phyloP scores from a whole-genome alignment of 768 basidiomycete genomes.

The Kwoniella sp. region DNA sequence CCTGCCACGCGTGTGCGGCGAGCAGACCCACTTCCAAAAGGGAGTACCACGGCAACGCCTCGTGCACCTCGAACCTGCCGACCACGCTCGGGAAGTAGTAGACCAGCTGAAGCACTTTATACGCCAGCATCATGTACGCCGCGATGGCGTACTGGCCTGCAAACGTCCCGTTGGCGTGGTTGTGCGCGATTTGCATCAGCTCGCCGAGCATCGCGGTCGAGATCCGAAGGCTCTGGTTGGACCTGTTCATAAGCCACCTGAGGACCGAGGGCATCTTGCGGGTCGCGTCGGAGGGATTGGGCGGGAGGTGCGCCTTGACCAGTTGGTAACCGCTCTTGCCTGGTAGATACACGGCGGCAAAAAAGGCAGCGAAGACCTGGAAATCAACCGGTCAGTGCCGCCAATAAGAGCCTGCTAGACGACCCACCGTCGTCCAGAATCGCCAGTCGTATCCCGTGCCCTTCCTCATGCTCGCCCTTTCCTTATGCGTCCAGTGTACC shows the following conservation, averaged over 20 bases:
- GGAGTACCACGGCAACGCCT: not conserved
- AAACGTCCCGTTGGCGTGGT: conserved; percentile 7
- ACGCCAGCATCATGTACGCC: conserved; percentile 4
- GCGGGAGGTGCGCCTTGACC: not conserved
- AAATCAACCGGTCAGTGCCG: not conserved
- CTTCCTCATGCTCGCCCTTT: conserved; percentile 9
- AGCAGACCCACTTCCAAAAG: conserved; percentile 2
- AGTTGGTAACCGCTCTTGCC: not conserved
- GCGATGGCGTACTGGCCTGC: conserved; percentile 17
- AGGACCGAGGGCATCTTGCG: conserved; percentile 1
- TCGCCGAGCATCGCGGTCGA: not conserved
- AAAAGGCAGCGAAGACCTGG: conserved; percentile 3
- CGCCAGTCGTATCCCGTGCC: not conserved
- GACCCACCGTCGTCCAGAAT: conserved; percentile 8
- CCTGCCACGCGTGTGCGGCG: conserved; percentile 9
- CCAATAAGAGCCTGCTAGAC: not conserved
- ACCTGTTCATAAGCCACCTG: no score
- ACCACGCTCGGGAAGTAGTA: conserved; percentile 10
- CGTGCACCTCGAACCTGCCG: conserved; percentile 6
- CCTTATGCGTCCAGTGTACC: conserved; percentile 5
- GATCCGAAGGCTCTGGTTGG: not conserved
- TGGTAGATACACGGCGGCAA: conserved; percentile 9
- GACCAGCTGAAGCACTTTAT: not conserved
- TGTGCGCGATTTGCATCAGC: conserved; percentile 9
- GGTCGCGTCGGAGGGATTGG: not conserved